Conservation (phyloP, 306 rosid genomes). For the Vicia faba region DNA sequence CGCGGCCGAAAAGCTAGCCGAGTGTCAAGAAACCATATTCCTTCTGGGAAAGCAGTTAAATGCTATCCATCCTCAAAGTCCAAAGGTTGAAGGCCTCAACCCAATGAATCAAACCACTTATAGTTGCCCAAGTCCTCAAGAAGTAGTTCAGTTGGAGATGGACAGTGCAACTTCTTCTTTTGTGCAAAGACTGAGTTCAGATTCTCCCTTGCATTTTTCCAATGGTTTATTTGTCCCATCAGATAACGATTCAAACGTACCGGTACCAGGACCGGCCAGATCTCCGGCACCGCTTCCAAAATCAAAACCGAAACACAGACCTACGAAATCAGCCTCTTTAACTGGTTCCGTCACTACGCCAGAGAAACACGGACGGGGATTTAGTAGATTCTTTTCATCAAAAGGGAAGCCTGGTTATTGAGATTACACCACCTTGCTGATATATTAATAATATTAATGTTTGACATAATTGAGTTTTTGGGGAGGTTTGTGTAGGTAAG, state of each 20-base stretch:
- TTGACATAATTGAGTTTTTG: constrained; percentile 45
- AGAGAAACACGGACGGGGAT: constrained; percentile 80
- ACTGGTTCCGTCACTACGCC: constrained; percentile 78
- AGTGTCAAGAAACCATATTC: constrained; percentile 96
- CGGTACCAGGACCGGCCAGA: constrained; percentile 44
- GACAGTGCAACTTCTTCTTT: constrained; percentile 50
- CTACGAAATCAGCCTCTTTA: constrained; percentile 76
- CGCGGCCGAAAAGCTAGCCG: constrained; percentile 94
- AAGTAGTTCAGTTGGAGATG: constrained; percentile 53
- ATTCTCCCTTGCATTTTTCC: constrained; percentile 59
- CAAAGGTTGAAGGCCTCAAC: constrained; percentile 41
- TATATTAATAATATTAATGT: constrained; percentile 32
- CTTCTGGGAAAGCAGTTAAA: constrained; percentile 94
- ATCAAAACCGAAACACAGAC: constrained; percentile 69
- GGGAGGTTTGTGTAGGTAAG: constrained; percentile 52
- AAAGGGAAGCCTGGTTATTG: constrained; percentile 71
- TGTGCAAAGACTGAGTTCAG: constrained; percentile 51
- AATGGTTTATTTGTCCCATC: constrained; percentile 62
- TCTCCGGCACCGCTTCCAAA: constrained; percentile 63
- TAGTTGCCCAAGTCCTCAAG: constrained; percentile 52
- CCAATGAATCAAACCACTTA: constrained; percentile 54
- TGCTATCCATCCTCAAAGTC: constrained; percentile 69
- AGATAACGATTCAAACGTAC: constrained; percentile 55
- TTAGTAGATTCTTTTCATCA: constrained; percentile 94
- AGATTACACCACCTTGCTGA: constrained; percentile 48